These are phyloP conservation scores for Massarina eburnea DNA, from an alignment of 2,329 filamentous ascomycete species.

Conservation along the genomic window DNA sequence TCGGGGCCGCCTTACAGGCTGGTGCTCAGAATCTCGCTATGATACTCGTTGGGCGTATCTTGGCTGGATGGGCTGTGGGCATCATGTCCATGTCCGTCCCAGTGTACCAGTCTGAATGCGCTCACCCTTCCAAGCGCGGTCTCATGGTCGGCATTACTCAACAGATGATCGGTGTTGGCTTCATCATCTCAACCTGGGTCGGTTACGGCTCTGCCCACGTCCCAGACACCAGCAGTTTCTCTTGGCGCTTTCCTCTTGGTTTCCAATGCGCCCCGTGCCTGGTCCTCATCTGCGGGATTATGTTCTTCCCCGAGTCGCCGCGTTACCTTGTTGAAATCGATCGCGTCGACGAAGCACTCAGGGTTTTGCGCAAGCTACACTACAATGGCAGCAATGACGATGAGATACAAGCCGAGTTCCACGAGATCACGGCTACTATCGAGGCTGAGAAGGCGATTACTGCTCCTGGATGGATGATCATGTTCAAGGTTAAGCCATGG, in stretches of 20 bases:
- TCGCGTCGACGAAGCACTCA: conserved; percentile 56
- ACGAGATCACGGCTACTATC: conserved; percentile 64
- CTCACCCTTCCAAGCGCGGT: conserved; percentile 58
- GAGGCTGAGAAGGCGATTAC: conserved; percentile 60
- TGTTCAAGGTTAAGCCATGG: conserved; percentile 62
- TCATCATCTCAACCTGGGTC: conserved; percentile 58
- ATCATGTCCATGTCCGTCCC: conserved; percentile 62
- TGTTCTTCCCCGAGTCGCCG: conserved; percentile 46
- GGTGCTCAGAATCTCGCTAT: conserved; percentile 58
- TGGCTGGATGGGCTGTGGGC: conserved; percentile 61
- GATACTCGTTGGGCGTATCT: conserved; percentile 61
- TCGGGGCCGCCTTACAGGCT: conserved; percentile 62
- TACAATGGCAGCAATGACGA: conserved; percentile 58
- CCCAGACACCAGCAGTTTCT: conserved; percentile 39
- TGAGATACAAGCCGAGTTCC: conserved; percentile 60
- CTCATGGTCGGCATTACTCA: conserved; percentile 60
- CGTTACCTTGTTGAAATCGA: conserved; percentile 49
- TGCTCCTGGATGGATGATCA: conserved; percentile 56
- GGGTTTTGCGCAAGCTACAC: conserved; percentile 53
- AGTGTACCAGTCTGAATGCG: conserved; percentile 65
- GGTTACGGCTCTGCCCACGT: conserved; percentile 48
- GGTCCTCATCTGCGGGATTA: conserved; percentile 46
- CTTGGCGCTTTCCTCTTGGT: conserved; percentile 49
- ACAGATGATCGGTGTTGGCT: conserved; percentile 60
- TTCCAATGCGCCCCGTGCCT: conserved; percentile 51